Base-by-base conservation (phyloP, 805 yeast genomes). In the Candida silvatica region DNA sequence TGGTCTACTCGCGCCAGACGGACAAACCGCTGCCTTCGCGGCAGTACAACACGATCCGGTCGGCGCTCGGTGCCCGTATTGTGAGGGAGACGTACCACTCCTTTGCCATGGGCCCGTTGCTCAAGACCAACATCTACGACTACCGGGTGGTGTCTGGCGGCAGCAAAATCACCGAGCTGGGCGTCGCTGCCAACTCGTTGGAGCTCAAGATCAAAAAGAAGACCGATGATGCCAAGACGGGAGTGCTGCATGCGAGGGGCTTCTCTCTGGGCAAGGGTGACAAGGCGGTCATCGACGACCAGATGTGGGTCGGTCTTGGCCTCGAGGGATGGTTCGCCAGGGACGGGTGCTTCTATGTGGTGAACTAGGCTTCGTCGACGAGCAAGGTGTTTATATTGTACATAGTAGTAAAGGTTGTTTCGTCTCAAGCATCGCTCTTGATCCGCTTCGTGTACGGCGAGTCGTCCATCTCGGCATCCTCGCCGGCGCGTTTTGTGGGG, bases 341-440 rank as follows among this genome's bases (percentile, higher is more conserved):
- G 20, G 90, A 81, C 53, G 88, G 88, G 2, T 80, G 88, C 49
- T 66, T 81, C 39, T 81, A 80, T 50, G 66, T n/a, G n/a, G n/a
- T n/a, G n/a, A n/a, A n/a, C n/a, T n/a, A n/a, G n/a, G n/a, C n/a
- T n/a, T n/a, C n/a, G n/a, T n/a, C n/a, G n/a, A n/a, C n/a, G n/a
- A n/a, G n/a, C n/a, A n/a, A n/a, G n/a, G n/a, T n/a, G n/a, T n/a
- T n/a, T n/a, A n/a, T n/a, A n/a, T n/a, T n/a, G n/a, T n/a, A n/a
- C n/a, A n/a, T n/a, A n/a, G n/a, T n/a, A n/a, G n/a, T n/a, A n/a
- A n/a, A n/a, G n/a, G n/a, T n/a, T n/a, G n/a, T n/a, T n/a, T n/a
- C n/a, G n/a, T n/a, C n/a, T n/a, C n/a, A n/a, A n/a, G n/a, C n/a
- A n/a, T n/a, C n/a, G n/a, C n/a, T n/a, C n/a, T n/a, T n/a, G n/a